Base-by-base conservation (phyloP, 176 grass and related monocot genomes). In the Microstegium vimineum region DNA sequence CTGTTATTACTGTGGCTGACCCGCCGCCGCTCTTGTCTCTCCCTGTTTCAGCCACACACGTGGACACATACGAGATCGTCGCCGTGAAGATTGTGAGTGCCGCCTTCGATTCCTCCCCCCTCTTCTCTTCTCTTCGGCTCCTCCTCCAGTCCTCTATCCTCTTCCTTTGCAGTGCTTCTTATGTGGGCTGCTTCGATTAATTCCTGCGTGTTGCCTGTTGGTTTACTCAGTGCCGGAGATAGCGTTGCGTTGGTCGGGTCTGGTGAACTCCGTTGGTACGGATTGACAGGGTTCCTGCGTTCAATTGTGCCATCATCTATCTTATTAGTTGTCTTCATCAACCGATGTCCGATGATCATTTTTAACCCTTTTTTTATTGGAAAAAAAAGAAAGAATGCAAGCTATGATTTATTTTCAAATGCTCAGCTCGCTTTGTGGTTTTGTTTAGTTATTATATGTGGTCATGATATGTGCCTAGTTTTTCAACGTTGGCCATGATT, bases 31-130 rank as follows among this genome's bases (percentile, higher is more conserved):
- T 85, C 22, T 16, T 69, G 22, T 11, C 22, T 77, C 33, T 8
- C 45, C 11, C 0, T 87, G 42, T 46, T 93, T 54, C 89, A 98
- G 96, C 89, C 17, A 98, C 96, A 36, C 90, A 98, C 49, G 81
- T 98, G 15, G 93, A 95, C 65, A 95, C 96, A 52, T 95, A 91
- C 66, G 96, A 98, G 91, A 98, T 98, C 82, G 96, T 91, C 69
- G 96, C 96, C 36, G 93, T 98, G 11, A 98, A 98, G 73, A 95
- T 98, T 71, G 93, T 98, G 83, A 95, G 91, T 90, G 0, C 42
- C n/a, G n/a, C n/a, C 25, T 5, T 14, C 62, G 1, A 11, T 56
- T 71, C 1, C 46, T 8, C 15, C n/a, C n/a, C n/a, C n/a, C n/a
- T n/a, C n/a, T n/a, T n/a, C n/a, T n/a, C n/a, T n/a, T n/a, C n/a